Conservation (phyloP, 2,329 filamentous ascomycete genomes). For the Xylaria sp. region DNA sequence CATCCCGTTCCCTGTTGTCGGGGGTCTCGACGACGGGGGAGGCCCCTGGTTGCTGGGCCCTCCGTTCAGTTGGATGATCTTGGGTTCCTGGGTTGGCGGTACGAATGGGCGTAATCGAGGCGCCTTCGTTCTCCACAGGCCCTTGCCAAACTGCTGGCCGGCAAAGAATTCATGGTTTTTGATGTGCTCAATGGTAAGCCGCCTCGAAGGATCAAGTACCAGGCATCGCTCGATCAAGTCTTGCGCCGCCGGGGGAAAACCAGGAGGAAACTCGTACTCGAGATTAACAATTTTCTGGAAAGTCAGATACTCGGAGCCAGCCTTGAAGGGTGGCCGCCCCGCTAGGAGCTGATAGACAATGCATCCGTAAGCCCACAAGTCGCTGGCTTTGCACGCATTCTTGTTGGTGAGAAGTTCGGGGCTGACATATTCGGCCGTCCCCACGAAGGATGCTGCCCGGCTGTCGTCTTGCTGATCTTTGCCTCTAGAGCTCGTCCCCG, state of each 20-base stretch:
- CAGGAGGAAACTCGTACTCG: conserved; percentile 89
- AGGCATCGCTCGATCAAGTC: conserved; percentile 90
- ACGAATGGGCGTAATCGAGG: conserved; percentile 84
- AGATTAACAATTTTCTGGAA: conserved; percentile 97
- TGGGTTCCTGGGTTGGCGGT: conserved; percentile 73
- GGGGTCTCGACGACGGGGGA: conserved; percentile 31
- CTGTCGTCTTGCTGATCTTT: conserved; percentile 60
- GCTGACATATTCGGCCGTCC: conserved; percentile 97
- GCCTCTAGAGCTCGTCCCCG: conserved; percentile 42
- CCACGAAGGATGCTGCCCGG: conserved; percentile 91
- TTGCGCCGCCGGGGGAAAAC: conserved; percentile 82
- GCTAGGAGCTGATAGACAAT: conserved; percentile 95
- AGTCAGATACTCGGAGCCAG: conserved; percentile 90
- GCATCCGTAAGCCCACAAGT: conserved; percentile 97
- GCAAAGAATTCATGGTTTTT: conserved; percentile 97
- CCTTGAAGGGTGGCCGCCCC: conserved; percentile 98
- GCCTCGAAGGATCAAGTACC: conserved; percentile 81
- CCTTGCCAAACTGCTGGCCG: conserved; percentile 80
- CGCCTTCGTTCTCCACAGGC: conserved; percentile 86
- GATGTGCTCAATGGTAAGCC: conserved; percentile 92
- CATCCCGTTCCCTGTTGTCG: conserved; percentile 41
- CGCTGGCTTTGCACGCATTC: conserved; percentile 95
- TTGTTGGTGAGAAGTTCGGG: conserved; percentile 96
- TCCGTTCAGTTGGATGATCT: conserved; percentile 73
- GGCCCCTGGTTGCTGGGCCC: conserved; percentile 39